phyloP scores from a whole-genome alignment of 1,139 yeast species.

The Debaryomyces sp. region DNA sequence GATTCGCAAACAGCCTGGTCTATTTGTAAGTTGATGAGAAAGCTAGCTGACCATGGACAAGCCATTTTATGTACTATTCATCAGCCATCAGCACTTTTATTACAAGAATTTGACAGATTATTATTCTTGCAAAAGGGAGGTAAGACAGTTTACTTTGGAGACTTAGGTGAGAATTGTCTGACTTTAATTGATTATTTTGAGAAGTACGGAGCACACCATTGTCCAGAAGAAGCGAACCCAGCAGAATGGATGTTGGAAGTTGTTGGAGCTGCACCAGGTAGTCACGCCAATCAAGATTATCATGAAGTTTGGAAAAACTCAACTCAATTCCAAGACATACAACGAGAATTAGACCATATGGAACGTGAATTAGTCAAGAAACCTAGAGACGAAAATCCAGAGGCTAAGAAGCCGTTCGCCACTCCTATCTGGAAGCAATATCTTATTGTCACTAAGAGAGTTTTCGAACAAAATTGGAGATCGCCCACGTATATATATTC shows the following conservation, averaged over 20 bases:
- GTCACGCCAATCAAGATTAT: no score
- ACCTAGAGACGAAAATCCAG: slow-evolving; percentile 36
- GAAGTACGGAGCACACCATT: slow-evolving; percentile 62
- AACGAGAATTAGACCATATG: slow-evolving; percentile 45
- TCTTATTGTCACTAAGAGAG: slow-evolving; percentile 53
- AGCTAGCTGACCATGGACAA: slow-evolving; percentile 47
- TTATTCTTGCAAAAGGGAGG: slow-evolving; percentile 61
- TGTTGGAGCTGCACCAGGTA: no score
- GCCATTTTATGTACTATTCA: slow-evolving; percentile 48
- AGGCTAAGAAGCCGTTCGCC: slow-evolving; percentile 44
- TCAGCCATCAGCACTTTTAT: slow-evolving; percentile 44
- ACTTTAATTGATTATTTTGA: slow-evolving; percentile 71
- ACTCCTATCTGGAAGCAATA: slow-evolving; percentile 52
- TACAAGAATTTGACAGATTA: slow-evolving; percentile 38
- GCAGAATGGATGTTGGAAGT: no score
- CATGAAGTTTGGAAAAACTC: no score
- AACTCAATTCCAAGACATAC: slow-evolving; percentile 50
- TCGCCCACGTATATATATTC: slow-evolving; percentile 74
- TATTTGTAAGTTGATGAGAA: slow-evolving; percentile 43
- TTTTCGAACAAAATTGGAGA: slow-evolving; percentile 71
- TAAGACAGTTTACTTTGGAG: slow-evolving; percentile 78
- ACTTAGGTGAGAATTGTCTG: slow-evolving; percentile 65
- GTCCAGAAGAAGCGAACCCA: slow-evolving; percentile 67
- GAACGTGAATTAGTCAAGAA: slow-evolving; percentile 45
- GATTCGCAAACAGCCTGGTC: slow-evolving; percentile 50